A percentile compares a stretch with the other conserved stretches of the same genome.
These are phyloP conservation scores for Russula virescens DNA, from an alignment of 768 basidiomycete genomes.

Conservation along the genomic window DNA sequence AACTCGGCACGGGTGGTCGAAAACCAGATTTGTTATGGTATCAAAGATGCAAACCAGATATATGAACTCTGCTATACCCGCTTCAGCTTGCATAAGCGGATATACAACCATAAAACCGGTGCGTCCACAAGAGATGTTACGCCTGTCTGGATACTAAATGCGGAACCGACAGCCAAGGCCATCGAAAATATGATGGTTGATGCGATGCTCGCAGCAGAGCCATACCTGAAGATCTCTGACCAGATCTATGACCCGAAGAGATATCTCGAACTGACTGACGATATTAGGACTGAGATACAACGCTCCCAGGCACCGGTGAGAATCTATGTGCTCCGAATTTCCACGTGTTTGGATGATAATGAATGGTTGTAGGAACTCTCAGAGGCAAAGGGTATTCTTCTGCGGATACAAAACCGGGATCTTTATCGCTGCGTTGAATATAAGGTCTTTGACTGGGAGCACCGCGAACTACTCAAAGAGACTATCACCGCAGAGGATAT, in stretches of 20 bases:
- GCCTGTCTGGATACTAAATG: not conserved
- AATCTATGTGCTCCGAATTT: not conserved
- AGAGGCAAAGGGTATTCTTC: constrained; percentile 52
- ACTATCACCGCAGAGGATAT: constrained; percentile 36
- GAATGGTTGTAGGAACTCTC: constrained; percentile 47
- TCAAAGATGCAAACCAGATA: constrained; percentile 74
- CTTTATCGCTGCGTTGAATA: constrained; percentile 68
- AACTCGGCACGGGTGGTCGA: constrained; percentile 70
- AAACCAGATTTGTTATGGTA: constrained; percentile 71
- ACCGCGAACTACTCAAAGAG: constrained; percentile 27
- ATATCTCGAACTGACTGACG: constrained; percentile 63
- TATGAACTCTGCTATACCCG: constrained; percentile 69
- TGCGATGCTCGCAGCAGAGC: constrained; percentile 64
- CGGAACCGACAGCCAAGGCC: constrained; percentile 49
- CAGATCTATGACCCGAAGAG: constrained; percentile 50
- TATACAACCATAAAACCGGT: constrained; percentile 82
- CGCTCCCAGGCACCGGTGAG: constrained; percentile 45
- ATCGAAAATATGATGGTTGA: constrained; percentile 87
- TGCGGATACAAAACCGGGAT: constrained; percentile 55
- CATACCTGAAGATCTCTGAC: constrained; percentile 52
- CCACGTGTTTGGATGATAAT: not conserved
- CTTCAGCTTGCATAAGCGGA: constrained; percentile 73
- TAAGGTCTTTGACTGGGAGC: constrained; percentile 41
- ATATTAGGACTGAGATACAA: constrained; percentile 58
- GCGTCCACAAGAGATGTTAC: constrained; percentile 22